Evolutionary conservation across 768 basidiomycete genomes (phyloP), one percentile per base, ranked within the genome.

Genomic region (Podaxis sp.): DNA sequence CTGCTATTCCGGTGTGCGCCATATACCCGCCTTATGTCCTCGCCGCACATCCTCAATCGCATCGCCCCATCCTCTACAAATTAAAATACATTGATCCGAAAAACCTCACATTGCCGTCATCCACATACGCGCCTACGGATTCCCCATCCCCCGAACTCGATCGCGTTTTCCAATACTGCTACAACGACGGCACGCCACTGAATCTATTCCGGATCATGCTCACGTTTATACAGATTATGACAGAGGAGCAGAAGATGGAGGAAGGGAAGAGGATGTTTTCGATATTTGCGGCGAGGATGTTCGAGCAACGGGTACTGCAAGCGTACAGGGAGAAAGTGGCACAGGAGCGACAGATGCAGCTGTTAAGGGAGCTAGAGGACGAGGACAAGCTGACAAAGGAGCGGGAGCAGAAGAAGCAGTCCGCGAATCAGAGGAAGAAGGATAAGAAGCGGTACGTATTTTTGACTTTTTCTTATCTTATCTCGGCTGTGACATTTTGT

Each of bases 261-360:
- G 97, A 99, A 77, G 97, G 97, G 67, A 95, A 96, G 75, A 87
- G 93, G 56, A 99, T 99, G 97, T 99, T 99, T 80, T 95, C 95
- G 66, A 97, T 99, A 76, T 99, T 99, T 70, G 97, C 97, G 15
- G 97, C 97, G 48, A 87, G 97, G 58, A 97, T 99, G 96, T 99
- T 99, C 74, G 97, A 99, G 78, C 96, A 98, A 76, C 89, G 97
- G 24, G 97, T 99, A 41, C 86, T 97, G 59, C 91, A 95, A 70
- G 95, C 96, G 13, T 99, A 96, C 72, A 90, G 96, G 40, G 96
- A 99, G 78, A 90, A 93, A 75, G 93, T 99, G 17, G 96, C 97
- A 12, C 94, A 96, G 72, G 96, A 96, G 76, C 87, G 95, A 67
- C 96, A 98, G 74, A 78, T 91, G 64, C 96, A 98, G 68, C 83